phyloP scores from a whole-genome alignment of 1,284 basidiomycete genomes.

The Psilocybe mexicana region DNA sequence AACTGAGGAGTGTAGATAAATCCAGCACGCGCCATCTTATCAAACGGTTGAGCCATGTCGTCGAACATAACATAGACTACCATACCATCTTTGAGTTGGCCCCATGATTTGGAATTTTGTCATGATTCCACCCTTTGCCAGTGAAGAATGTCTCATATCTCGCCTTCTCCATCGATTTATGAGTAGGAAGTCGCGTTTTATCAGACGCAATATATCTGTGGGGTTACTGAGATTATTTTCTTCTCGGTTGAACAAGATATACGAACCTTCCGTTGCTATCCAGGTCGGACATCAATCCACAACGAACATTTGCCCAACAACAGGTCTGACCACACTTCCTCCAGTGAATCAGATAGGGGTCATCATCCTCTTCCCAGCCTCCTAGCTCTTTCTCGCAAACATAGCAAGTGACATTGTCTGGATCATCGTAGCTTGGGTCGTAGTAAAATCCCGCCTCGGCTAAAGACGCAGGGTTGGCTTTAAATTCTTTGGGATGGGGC shows the following conservation, averaged over 20 bases:
- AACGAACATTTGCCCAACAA: slow-evolving; percentile 77
- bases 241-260: background rate
- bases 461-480: slow-evolving; percentile 67
- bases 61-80: background rate
- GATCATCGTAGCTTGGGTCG: slow-evolving; percentile 58
- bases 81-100: slow-evolving; percentile 71
- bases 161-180: slow-evolving; percentile 66
- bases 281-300: slow-evolving; percentile 58
- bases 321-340: slow-evolving; percentile 62
- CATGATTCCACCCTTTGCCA: slow-evolving; percentile 73
- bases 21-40: slow-evolving; percentile 80
- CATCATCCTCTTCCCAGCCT: slow-evolving; percentile 79
- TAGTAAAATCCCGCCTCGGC: slow-evolving; percentile 86
- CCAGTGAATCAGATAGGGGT: slow-evolving; percentile 80
- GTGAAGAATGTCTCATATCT: slow-evolving; percentile 65
- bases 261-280: slow-evolving; percentile 58
- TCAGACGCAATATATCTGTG: slow-evolving; percentile 56
- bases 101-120: slow-evolving; percentile 59
- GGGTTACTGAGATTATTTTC: background rate
- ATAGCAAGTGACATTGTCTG: slow-evolving; percentile 76
- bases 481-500: slow-evolving; percentile 62
- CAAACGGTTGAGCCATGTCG: slow-evolving; percentile 6
- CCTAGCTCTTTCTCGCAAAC: slow-evolving; percentile 74
- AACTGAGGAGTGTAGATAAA: slow-evolving; percentile 73
- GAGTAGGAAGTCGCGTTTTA: slow-evolving; percentile 61